Evolutionary conservation across 78 protist genomes (phyloP).

Genomic region (Tieghemostelium lacteum): DNA sequence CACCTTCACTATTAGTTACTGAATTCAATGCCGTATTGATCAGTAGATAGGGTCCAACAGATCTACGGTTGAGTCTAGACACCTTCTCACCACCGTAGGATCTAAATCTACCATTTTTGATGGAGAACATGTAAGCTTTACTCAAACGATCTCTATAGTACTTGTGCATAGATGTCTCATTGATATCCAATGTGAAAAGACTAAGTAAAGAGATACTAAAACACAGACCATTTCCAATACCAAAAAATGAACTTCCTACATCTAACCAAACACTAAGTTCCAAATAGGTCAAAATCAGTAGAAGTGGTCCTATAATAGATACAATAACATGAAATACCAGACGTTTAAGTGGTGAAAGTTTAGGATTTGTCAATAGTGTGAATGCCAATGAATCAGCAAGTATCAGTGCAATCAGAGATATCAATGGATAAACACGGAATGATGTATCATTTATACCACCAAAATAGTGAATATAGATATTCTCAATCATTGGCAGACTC

Average conservation of each 20-base stretch:
- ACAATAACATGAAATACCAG: constrained; percentile 57
- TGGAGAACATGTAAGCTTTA: constrained; percentile 62
- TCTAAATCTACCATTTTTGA: constrained; percentile 55
- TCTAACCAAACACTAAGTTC: constrained; percentile 72
- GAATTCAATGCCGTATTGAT: constrained; percentile 63
- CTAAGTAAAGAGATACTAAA: constrained; percentile 29
- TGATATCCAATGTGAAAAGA: constrained; percentile 66
- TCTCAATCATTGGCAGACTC: constrained; percentile 61
- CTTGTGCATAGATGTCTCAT: constrained; percentile 79
- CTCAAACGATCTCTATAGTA: constrained; percentile 59
- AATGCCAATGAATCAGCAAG: constrained; percentile 74
- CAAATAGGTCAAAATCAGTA: constrained; percentile 50
- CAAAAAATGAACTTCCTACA: constrained; percentile 11
- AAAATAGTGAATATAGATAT: constrained; percentile 26
- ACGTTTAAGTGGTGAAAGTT: constrained; percentile 60
- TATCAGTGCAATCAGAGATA: constrained; percentile 47
- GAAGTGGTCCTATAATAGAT: constrained; percentile 43
- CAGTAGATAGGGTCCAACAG: constrained; percentile 57
- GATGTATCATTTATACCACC: constrained; percentile 46
- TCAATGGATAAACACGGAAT: constrained; percentile 63
- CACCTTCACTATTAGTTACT: constrained; percentile 17
- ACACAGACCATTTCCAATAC: constrained; percentile 67
- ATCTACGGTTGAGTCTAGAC: constrained; percentile 46
- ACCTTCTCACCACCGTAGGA: constrained; percentile 71
- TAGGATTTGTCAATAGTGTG: constrained; percentile 66